These are phyloP conservation scores for Kondoa subrosea DNA, from an alignment of 768 basidiomycete species.

Conservation along the genomic window DNA sequence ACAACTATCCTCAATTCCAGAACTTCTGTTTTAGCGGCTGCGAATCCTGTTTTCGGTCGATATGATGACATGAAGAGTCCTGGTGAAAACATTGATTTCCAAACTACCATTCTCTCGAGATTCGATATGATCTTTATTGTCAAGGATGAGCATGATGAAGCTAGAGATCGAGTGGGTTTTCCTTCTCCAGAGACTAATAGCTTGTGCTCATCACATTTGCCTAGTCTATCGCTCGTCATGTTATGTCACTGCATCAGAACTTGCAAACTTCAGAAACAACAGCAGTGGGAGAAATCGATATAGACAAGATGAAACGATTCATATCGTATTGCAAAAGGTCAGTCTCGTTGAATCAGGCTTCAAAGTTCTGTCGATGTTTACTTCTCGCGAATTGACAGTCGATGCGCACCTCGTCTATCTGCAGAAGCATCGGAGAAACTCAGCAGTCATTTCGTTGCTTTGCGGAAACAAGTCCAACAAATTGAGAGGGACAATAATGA, in stretches of 20 bases:
- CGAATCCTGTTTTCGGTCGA: slow-evolving; percentile 92
- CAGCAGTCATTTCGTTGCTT: slow-evolving; percentile 79
- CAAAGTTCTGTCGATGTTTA: slow-evolving; percentile 2
- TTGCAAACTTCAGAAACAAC: slow-evolving; percentile 44
- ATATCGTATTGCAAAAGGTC: slow-evolving; percentile 91
- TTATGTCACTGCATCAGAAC: slow-evolving; percentile 99
- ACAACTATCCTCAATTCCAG: slow-evolving; percentile 92
- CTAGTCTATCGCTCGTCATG: slow-evolving; percentile 79
- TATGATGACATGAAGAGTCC: slow-evolving; percentile 94
- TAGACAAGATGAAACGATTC: slow-evolving; percentile 97
- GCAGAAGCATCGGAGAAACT: slow-evolving; percentile 90
- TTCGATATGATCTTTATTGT: slow-evolving; percentile 99
- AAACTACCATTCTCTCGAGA: slow-evolving; percentile 91
- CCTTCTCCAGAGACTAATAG: neutral
- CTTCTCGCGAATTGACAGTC: slow-evolving; percentile 38
- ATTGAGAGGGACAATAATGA: slow-evolving; percentile 96
- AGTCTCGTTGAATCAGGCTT: slow-evolving; percentile 20
- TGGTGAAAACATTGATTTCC: slow-evolving; percentile 97
- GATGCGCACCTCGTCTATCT: slow-evolving; percentile 88
- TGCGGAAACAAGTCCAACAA: slow-evolving; percentile 84
- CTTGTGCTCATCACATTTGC: slow-evolving; percentile 1
- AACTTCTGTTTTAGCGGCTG: slow-evolving; percentile 88
- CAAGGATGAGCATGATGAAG: slow-evolving; percentile 91
- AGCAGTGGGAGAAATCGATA: slow-evolving; percentile 67
- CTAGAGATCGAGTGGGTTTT: slow-evolving; percentile 57